Base-by-base conservation (phyloP, 2,329 filamentous ascomycete species). In the Fusarium sp. region DNA sequence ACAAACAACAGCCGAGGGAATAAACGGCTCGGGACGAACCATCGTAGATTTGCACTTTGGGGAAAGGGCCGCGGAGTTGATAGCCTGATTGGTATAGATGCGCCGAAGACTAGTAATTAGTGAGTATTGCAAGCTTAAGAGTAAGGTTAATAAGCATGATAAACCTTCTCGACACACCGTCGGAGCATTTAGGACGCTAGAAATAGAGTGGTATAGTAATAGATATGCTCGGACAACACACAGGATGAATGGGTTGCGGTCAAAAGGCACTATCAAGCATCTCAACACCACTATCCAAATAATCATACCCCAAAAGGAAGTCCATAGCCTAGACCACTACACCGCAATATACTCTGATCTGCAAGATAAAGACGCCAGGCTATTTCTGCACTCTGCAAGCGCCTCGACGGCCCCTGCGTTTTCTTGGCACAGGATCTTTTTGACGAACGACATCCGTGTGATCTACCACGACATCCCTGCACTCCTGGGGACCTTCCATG, bases 21-120 rank as follows among this genome's bases (percentile, higher is more conserved):
- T 38, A 48, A 51, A 51, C 70, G 70, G 65, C 24, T 66, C 70
- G 70, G 70, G 60, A 66, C 70, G 70, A 60, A 59, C 55, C 51
- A 72, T 56, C 28, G 30, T 18, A 41, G 41, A 66, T 47, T 39
- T 31, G 36, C 48, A 20, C 33, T 39, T 31, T 56, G 48, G 65
- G 53, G 22, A 44, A 57, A 31, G 24, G 22, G 10, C 18, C 18
- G 22, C 70, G 70, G 70, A 66, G 42, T 12, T 24, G 4, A 50
- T 22, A 58, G 15, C 70, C 54, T 5, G n/a, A 59, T 66, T 12
- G 9, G 51, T 44, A 13, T 24, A 18, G 9, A 14, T 36, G 10
- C n/a, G 13, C 53, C 48, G 65, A 38, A 4, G 20, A 33, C 55
- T 36, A 63, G n/a, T 14, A 22, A n/a, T 1, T 59, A 70, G 44